Percentiles rank a stretch among this genome's conserved stretches.
These are phyloP conservation scores for Linderniella brevidens DNA, from an alignment of 257 asterid genomes.

Conservation along the genomic window DNA sequence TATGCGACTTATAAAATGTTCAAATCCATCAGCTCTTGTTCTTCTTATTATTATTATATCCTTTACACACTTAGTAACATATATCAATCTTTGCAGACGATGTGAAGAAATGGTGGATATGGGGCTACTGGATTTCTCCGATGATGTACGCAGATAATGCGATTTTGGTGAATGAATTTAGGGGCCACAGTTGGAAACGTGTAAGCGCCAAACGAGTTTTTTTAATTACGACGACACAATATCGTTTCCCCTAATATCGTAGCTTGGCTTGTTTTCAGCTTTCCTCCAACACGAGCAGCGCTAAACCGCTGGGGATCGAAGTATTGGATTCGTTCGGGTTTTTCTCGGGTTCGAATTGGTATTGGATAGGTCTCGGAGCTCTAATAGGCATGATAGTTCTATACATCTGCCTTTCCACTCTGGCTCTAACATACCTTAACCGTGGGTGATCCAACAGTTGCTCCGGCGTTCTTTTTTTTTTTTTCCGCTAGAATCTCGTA, in stretches of 20 bases:
- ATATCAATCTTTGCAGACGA: constrained; percentile 27
- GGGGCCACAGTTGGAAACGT: constrained; percentile 38
- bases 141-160: constrained; percentile 59
- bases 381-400: constrained; percentile 19
- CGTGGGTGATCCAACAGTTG: constrained; percentile 38
- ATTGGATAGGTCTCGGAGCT: constrained; percentile 50
- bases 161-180: constrained; percentile 46
- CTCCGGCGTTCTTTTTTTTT: too few species aligned
- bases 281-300: too few species aligned
- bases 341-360: constrained; percentile 41
- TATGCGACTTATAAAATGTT: too few species aligned
- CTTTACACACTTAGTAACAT: constrained; percentile 5
- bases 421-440: constrained; percentile 25
- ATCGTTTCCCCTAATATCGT: too few species aligned
- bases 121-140: constrained; percentile 68
- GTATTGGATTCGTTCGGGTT: constrained; percentile 28
- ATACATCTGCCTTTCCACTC: constrained; percentile 21
- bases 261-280: too few species aligned
- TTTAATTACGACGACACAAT: too few species aligned
- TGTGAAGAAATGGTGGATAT: constrained; percentile 57
- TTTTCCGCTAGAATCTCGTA: too few species aligned
- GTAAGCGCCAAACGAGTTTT: too few species aligned
- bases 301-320: constrained; percentile 28
- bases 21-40: background rate
- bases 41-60: constrained; percentile 6